Base-by-base conservation (phyloP, 148 eudicot genomes). In the Arctostaphylos glauca region DNA sequence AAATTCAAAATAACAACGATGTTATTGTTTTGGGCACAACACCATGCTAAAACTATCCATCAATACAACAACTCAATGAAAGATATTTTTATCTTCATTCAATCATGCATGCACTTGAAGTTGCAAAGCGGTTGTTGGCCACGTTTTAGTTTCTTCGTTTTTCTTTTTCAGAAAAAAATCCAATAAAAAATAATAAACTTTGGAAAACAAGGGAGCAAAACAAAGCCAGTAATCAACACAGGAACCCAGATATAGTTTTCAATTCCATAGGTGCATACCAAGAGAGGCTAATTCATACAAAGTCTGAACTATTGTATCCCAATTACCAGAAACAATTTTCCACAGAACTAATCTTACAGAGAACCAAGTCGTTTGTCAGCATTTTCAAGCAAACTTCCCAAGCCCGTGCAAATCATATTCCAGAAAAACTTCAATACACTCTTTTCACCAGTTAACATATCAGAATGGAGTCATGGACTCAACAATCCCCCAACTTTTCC, bases 21-120 rank as follows among this genome's bases (percentile, higher is more conserved):
- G 43, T 62, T 71, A 68, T 19, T 53, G 4, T 10, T 52, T 13
- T 15, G 64, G 43, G n/a, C 53, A 44, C 68, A 43, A 18, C 74
- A 68, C 18, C 83, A 71, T 43, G 31, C 19, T n/a, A 86, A 82
- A 21, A 82, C 38, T 44, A 19, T 44, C 68, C 68, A 31, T 83
- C 16, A 41, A 73, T 64, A 53, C n/a, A 84, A 52, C n/a, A 71
- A 52, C 31, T 50, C 9, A 21, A 31, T 68, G 46, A 31, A 31
- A 68, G 74, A 5, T 38, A 70, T 16, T 15, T 70, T 47, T 14
- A 68, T 15, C 10, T 70, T 70, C 19, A 15, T 70, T 5, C 74
- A 70, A 43, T 70, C 18, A 44, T 70, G 18, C 48, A 70, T 19
- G 9, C 13, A 43, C 41, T 41, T 43, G 74, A 43, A 5, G 41